Base-by-base conservation (phyloP, 768 basidiomycete genomes). In the Podaxis sp. region DNA sequence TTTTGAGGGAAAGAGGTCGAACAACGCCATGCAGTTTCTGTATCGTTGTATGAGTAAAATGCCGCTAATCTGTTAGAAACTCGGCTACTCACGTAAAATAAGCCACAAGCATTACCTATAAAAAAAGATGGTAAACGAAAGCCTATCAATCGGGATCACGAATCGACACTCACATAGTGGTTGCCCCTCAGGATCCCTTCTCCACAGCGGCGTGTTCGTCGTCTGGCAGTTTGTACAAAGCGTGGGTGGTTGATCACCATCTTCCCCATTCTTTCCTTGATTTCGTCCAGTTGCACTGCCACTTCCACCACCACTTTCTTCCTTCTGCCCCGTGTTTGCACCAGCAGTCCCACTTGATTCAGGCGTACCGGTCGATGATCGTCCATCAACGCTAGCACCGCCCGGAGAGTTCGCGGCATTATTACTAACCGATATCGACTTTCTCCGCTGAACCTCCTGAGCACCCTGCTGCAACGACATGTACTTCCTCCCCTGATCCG, bases 1-100 rank as follows among this genome's bases (percentile, higher is more conserved):
- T 98, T 83, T 97, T 97, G 64, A 98, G 83, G 41, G 94, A 96
- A 66, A 96, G 79, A 7, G 96, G 96, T 58, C 96, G 85, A 5
- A 95, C 92, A 55, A 98, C 95, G 52, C 94, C 94, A 70, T 98
- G 96, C 41, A 98, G 78, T 87, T 98, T 98, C 93, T 96, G 67
- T 38, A 61, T 40, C 57, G 67, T 9, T 7, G 11, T 3, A 27
- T 60, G 9, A 41, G 43, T n/a, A 49, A 61, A 57, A 56, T 54
- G 65, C 66, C 63, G 50, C 50, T 58, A 37, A 22, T 36, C 51
- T 59, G 57, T 40, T 53, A 19, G 25, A 27, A 22, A 66, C 37
- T 43, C 55, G 1, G 37, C 37, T 8, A 87, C 90, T 82, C 73
- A 93, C 92, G 77, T 85, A 95, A 80, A 96, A 97, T 66, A 97